Conservation (phyloP, 2,329 filamentous ascomycete species). For the Hortaea werneckii region DNA sequence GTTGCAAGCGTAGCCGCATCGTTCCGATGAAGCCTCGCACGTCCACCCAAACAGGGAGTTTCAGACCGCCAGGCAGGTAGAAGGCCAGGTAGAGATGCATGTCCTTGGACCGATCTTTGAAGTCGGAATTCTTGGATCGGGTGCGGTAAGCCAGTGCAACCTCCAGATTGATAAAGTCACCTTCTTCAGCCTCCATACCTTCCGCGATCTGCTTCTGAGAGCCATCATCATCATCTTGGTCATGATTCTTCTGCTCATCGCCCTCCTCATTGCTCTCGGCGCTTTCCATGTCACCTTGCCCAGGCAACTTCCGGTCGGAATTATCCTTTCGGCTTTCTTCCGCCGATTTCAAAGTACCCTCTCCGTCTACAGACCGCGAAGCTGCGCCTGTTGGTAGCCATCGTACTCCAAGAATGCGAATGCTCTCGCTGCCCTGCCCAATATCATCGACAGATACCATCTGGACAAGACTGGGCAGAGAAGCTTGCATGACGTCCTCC, state of each 20-base stretch:
- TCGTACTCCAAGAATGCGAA: slow-evolving; percentile 60
- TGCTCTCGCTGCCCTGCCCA: slow-evolving; percentile 61
- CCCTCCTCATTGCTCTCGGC: slow-evolving; percentile 14
- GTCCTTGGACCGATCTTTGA: slow-evolving; percentile 56
- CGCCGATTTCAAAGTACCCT: slow-evolving; percentile 46
- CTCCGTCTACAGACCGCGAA: slow-evolving; percentile 47
- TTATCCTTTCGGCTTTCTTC: slow-evolving; percentile 42
- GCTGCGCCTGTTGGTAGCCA: slow-evolving; percentile 66
- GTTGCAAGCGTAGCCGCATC: slow-evolving; percentile 57
- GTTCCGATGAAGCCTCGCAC: slow-evolving; percentile 62
- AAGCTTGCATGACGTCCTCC: slow-evolving; percentile 73
- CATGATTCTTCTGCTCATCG: background rate
- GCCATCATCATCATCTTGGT: slow-evolving; percentile 20
- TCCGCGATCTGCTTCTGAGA: slow-evolving; percentile 32
- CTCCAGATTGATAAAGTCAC: slow-evolving; percentile 69
- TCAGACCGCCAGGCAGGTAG: slow-evolving; percentile 50
- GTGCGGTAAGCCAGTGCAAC: slow-evolving; percentile 64
- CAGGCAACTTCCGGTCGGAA: slow-evolving; percentile 32
- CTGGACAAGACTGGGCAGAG: slow-evolving; percentile 55
- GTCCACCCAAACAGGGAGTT: slow-evolving; percentile 63
- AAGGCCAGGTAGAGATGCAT: slow-evolving; percentile 64
- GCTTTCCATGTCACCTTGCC: slow-evolving; percentile 25
- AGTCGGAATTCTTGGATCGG: slow-evolving; percentile 48
- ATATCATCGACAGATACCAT: slow-evolving; percentile 70
- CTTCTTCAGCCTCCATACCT: slow-evolving; percentile 66